Evolutionary conservation across 2,329 filamentous ascomycete genomes (phyloP).

Genomic region (Alternaria alternata): DNA sequence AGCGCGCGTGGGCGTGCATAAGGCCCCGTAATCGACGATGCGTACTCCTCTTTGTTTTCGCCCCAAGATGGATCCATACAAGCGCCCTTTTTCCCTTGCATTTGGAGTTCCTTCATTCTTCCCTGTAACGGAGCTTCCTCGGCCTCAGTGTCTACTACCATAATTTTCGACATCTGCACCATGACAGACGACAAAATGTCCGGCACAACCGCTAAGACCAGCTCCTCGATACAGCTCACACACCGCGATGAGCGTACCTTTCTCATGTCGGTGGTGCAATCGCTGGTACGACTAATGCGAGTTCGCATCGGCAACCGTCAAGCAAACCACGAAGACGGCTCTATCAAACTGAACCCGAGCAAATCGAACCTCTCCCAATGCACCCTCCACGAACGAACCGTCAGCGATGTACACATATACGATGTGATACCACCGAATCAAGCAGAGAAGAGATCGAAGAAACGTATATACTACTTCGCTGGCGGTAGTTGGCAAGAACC

Average conservation of each 20-base stretch:
- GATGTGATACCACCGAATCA: slow-evolving; percentile 47
- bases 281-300: slow-evolving; percentile 50
- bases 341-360: slow-evolving; percentile 49
- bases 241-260: slow-evolving; percentile 51
- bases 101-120: not conserved
- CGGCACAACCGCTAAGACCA: not conserved
- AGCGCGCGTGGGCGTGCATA: not conserved
- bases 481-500: slow-evolving; percentile 66
- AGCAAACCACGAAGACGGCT: slow-evolving; percentile 51
- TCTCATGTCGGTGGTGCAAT: slow-evolving; percentile 51
- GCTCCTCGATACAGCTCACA: slow-evolving; percentile 43
- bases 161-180: not conserved
- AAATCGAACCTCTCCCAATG: slow-evolving; percentile 45
- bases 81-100: not conserved
- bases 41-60: slow-evolving; percentile 3
- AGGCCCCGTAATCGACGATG: slow-evolving; percentile 11
- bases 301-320: slow-evolving; percentile 43
- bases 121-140: not conserved
- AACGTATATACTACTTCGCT: slow-evolving; percentile 62
- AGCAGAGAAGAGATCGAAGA: slow-evolving; percentile 22
- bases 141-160: not conserved
- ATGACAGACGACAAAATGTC: slow-evolving; percentile 5
- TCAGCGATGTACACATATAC: slow-evolving; percentile 58
- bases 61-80: slow-evolving; percentile 9
- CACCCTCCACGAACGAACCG: slow-evolving; percentile 51